phyloP scores from a whole-genome alignment of 257 asterid genomes.

The Penstemon davidsonii region DNA sequence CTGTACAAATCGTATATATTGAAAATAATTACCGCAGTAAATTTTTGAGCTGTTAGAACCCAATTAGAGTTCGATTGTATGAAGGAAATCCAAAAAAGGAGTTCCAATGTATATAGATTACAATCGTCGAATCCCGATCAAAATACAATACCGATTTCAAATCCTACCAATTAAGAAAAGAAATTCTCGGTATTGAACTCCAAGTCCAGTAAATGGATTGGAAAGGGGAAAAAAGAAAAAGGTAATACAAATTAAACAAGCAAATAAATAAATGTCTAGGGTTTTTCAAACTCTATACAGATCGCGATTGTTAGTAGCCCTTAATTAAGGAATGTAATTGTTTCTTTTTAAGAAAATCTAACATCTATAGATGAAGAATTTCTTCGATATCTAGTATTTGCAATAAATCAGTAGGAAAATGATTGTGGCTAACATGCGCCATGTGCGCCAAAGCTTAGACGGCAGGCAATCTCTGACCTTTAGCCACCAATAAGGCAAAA shows the following conservation, averaged over 20 bases:
- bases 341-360: conserved; percentile 1
- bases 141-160: conserved; percentile 22
- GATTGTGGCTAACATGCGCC: neutral
- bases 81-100: neutral
- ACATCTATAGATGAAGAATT: neutral
- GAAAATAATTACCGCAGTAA: neutral
- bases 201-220: conserved; percentile 32
- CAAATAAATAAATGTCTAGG: conserved; percentile 36
- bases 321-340: conserved; percentile 25
- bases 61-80: conserved; percentile 28
- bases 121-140: conserved; percentile 15
- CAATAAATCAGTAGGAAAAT: conserved; percentile 2
- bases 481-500: neutral
- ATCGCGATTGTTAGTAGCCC: conserved; percentile 33
- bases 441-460: conserved; percentile 5
- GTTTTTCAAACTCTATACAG: conserved; percentile 38
- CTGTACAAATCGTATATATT: conserved; percentile 28
- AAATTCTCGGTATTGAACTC: neutral
- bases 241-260: conserved; percentile 7
- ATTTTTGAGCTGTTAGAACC: conserved; percentile 23
- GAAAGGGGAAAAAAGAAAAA: neutral
- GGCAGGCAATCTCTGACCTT: neutral
- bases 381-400: too few relatives aligned
- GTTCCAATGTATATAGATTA: conserved; percentile 12
- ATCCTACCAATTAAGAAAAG: conserved; percentile 15